Percentiles rank a stretch among this genome's conserved stretches.
phyloP scores from a whole-genome alignment of 2,329 filamentous ascomycete species.

The Aspergillus fructus region DNA sequence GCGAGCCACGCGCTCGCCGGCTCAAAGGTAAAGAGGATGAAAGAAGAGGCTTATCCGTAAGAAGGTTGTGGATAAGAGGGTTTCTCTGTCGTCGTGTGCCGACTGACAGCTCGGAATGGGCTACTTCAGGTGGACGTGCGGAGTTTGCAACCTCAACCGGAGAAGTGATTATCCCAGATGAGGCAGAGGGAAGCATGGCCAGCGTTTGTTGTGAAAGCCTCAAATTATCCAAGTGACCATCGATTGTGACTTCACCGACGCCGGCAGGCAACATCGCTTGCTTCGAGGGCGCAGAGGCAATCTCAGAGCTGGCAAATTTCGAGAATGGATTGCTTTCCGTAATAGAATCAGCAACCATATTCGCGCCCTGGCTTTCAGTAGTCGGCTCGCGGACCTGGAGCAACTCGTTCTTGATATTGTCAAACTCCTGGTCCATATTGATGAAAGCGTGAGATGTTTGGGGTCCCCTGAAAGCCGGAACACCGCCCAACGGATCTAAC shows the following conservation, averaged over 20 bases:
- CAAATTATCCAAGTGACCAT: slow-evolving; percentile 68
- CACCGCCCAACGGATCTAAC: slow-evolving; percentile 81
- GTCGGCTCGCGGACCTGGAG: slow-evolving; percentile 27
- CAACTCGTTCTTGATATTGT: slow-evolving; percentile 65
- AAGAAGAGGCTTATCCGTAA: slow-evolving; percentile 90
- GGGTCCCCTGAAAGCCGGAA: slow-evolving; percentile 64
- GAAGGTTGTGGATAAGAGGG: slow-evolving; percentile 88
- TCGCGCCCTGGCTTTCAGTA: slow-evolving; percentile 2
- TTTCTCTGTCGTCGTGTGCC: slow-evolving; percentile 67
- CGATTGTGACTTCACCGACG: slow-evolving; percentile 25
- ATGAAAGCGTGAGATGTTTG: slow-evolving; percentile 77
- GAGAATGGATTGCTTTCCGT: slow-evolving; percentile 46
- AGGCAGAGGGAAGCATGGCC: slow-evolving; percentile 74
- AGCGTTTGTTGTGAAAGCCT: slow-evolving; percentile 69
- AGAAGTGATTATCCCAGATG: slow-evolving; percentile 86
- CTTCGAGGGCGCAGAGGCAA: slow-evolving; percentile 23
- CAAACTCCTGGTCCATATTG: slow-evolving; percentile 89
- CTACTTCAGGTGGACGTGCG: slow-evolving; percentile 30
- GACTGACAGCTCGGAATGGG: slow-evolving; percentile 42
- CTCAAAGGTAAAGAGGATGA: slow-evolving; percentile 84
- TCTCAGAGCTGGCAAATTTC: slow-evolving; percentile 37
- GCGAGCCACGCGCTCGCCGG: slow-evolving; percentile 49
- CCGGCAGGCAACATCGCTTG: slow-evolving; percentile 10
- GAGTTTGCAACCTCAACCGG: slow-evolving; percentile 75
- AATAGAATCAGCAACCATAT: slow-evolving; percentile 18